Percentiles rank a stretch among this genome's conserved stretches.
These are phyloP conservation scores for Clonostachys byssicola DNA, from an alignment of 2,329 filamentous ascomycete genomes.

Conservation along the genomic window DNA sequence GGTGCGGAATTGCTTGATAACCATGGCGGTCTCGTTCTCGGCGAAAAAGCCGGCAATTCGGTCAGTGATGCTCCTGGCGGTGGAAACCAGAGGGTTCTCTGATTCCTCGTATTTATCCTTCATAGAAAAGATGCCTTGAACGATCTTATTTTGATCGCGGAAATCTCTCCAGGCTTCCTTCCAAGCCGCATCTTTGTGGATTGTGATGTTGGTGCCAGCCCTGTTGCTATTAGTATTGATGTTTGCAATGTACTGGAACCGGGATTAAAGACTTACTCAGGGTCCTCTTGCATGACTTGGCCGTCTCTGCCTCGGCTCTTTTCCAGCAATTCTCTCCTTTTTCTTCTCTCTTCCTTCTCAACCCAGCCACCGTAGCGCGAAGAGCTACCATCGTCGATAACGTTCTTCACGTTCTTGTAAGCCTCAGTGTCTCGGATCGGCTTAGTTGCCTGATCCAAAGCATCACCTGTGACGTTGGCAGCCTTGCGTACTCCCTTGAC, in stretches of 20 bases:
- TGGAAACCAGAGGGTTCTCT: slow-evolving; percentile 91
- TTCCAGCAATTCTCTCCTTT: slow-evolving; percentile 70
- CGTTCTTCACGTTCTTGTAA: slow-evolving; percentile 90
- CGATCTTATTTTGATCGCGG: slow-evolving; percentile 81
- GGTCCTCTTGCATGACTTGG: slow-evolving; percentile 75
- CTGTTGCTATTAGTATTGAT: slow-evolving; percentile 44
- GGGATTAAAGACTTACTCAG: slow-evolving; percentile 60
- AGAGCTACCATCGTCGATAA: slow-evolving; percentile 95
- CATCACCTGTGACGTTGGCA: slow-evolving; percentile 79
- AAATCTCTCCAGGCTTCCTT: slow-evolving; percentile 98
- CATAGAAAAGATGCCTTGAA: slow-evolving; percentile 83
- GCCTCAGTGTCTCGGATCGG: slow-evolving; percentile 93
- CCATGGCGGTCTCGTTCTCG: slow-evolving; percentile 95
- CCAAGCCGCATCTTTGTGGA: slow-evolving; percentile 97
- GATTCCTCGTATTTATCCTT: slow-evolving; percentile 91
- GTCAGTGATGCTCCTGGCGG: slow-evolving; percentile 90
- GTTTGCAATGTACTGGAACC: background rate
- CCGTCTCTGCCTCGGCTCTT: slow-evolving; percentile 46
- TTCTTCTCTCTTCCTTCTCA: slow-evolving; percentile 90
- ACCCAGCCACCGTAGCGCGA: slow-evolving; percentile 95
- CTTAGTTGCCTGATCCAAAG: slow-evolving; percentile 89
- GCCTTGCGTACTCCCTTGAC: slow-evolving; percentile 88
- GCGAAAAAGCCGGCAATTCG: slow-evolving; percentile 93
- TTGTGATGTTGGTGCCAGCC: slow-evolving; percentile 86
- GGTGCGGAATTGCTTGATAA: slow-evolving; percentile 95